phyloP scores from a whole-genome alignment of 345 rosid species.

The Dipteronia dyeriana region DNA sequence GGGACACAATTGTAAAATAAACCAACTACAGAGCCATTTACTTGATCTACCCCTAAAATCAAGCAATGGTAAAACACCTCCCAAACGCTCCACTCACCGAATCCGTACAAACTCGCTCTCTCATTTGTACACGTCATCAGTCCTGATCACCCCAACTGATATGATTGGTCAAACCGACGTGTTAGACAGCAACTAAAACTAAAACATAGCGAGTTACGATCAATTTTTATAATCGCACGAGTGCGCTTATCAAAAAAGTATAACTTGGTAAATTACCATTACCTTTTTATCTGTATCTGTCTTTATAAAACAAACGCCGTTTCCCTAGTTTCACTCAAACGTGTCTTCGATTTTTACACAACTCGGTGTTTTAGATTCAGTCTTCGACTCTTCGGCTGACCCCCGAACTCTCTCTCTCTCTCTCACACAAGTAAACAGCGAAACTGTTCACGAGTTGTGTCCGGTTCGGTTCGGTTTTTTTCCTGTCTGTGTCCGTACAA shows the following conservation, averaged over 20 bases:
- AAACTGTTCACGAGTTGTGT: neutral
- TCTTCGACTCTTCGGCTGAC: neutral
- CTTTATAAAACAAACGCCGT: slow-evolving; percentile 24
- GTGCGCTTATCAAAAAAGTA: neutral
- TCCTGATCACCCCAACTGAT: slow-evolving; percentile 1
- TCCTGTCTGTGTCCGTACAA: slow-evolving; percentile 4
- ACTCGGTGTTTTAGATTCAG: neutral
- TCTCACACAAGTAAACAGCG: neutral
- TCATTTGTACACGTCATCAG: neutral
- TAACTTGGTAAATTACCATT: neutral
- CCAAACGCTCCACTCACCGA: neutral
- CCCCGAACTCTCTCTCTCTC: neutral
- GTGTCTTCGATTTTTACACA: slow-evolving; percentile 19
- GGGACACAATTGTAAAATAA: slow-evolving; percentile 15
- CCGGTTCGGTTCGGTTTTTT: neutral
- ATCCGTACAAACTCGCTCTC: neutral
- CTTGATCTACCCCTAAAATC: neutral
- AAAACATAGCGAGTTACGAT: slow-evolving; percentile 7
- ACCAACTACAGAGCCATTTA: neutral
- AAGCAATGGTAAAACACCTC: neutral
- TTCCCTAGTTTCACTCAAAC: slow-evolving; percentile 14
- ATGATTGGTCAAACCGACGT: slow-evolving; percentile 40
- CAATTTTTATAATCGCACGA: neutral
- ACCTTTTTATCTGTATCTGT: neutral
- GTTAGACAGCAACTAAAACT: neutral